phyloP scores from a whole-genome alignment of 2,329 filamentous ascomycete species.

The Phyllachora maydis region DNA sequence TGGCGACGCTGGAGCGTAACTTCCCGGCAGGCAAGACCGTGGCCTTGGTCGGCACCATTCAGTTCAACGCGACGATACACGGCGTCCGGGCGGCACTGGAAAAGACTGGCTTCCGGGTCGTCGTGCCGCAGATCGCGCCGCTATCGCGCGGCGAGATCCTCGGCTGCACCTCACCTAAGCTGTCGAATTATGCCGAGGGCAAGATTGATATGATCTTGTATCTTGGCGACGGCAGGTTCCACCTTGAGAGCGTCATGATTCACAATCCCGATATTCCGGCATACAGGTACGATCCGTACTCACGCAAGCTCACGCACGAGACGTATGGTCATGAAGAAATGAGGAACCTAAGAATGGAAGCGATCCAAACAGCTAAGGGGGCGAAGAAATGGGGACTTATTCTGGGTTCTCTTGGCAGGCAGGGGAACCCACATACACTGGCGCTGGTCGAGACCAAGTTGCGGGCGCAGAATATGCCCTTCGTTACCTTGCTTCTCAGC shows the following conservation, averaged over 20 bases:
- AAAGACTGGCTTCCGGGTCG: conserved; percentile 61
- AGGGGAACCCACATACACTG: conserved; percentile 91
- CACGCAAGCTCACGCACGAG: conserved; percentile 75
- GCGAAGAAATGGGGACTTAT: conserved; percentile 92
- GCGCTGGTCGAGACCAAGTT: conserved; percentile 65
- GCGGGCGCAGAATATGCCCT: conserved; percentile 50
- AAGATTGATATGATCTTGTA: conserved; percentile 65
- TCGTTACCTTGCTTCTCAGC: conserved; percentile 68
- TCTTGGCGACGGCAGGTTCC: conserved; percentile 81
- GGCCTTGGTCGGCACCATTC: conserved; percentile 88
- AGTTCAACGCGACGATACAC: conserved; percentile 95
- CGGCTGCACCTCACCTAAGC: conserved; percentile 74
- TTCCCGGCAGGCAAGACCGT: conserved; percentile 72
- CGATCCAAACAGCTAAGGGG: conserved; percentile 53
- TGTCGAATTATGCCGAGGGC: conserved; percentile 7
- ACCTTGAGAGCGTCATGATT: conserved; percentile 97
- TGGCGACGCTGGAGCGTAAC: conserved; percentile 75
- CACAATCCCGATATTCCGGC: conserved; percentile 83
- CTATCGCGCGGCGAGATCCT: conserved; percentile 90
- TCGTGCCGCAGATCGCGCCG: conserved; percentile 84
- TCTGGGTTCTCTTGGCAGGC: conserved; percentile 73
- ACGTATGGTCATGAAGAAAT: conserved; percentile 85
- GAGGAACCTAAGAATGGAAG: conserved; percentile 56
- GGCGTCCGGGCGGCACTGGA: conserved; percentile 61
- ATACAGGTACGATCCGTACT: conserved; percentile 94